A percentile compares a stretch with the other conserved stretches of the same genome.
phyloP scores from a whole-genome alignment of 1,284 basidiomycete genomes.

The Cutaneotrichosporon sp. region DNA sequence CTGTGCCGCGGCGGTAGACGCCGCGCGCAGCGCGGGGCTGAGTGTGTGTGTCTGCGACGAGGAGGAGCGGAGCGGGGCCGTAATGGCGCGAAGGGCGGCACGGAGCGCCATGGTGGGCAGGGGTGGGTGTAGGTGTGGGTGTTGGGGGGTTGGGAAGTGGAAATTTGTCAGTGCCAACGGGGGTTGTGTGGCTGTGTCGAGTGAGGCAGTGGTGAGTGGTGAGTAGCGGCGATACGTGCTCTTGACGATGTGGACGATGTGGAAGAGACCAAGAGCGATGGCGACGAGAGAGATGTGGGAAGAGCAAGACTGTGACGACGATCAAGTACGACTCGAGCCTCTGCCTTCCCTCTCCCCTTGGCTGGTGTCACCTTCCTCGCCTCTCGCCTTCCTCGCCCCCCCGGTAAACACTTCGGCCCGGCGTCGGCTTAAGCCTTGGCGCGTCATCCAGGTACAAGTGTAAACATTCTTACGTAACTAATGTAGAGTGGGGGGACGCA shows the following conservation, averaged over 20 bases:
- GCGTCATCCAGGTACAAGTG: too few species aligned
- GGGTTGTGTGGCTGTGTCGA: background rate
- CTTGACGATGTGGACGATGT: background rate
- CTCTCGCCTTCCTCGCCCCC: too few species aligned
- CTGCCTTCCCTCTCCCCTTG: too few species aligned
- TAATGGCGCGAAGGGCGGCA: slow-evolving; percentile 6
- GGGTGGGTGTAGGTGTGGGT: background rate
- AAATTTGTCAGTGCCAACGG: background rate
- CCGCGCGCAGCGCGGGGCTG: background rate
- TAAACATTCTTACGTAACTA: background rate
- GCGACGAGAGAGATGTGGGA: background rate
- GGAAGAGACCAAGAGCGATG: background rate
- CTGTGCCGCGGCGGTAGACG: slow-evolving; percentile 7
- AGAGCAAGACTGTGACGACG: background rate
- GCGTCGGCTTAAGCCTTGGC: background rate
- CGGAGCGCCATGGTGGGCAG: slow-evolving; percentile 8
- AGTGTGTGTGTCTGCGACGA: too few species aligned
- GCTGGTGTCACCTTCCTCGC: too few species aligned
- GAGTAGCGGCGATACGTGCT: background rate
- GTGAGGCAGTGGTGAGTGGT: background rate
- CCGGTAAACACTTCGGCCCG: background rate
- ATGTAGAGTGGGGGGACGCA: background rate
- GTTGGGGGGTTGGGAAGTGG: background rate
- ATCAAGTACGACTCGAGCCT: background rate
- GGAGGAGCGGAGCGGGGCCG: background rate